Evolutionary conservation across 495 filamentous ascomycete genomes (phyloP), one percentile per base, ranked within the genome.

Genomic region (Chaetomium tenue): DNA sequence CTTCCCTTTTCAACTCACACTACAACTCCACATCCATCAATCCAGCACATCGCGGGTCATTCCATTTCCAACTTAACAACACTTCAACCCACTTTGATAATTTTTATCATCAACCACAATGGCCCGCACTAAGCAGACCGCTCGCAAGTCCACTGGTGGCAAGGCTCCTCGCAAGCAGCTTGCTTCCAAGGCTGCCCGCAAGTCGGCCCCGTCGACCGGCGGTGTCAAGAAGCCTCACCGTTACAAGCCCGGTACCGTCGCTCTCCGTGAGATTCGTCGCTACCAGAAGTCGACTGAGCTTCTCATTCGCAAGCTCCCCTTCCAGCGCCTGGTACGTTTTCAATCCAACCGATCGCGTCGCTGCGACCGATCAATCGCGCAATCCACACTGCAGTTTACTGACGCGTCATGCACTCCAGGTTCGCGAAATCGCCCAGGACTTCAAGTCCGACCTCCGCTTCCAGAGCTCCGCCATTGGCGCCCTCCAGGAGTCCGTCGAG

Each of bases 251-350:
- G 93, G 93, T 93, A 99, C 94, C 84, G 94, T 99, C 89, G 94
- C 94, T 93, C 94, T 99, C 74, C 94, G 94, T 93, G 94, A 99
- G 86, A 99, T 99, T 79, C 95, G 94, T 93, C 94, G 94, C 77
- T 99, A 99, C 89, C 94, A 99, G 88, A 99, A 99, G 88, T 97
- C 92, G 72, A 99, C 94, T 74, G 94, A 99, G 91, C 93, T 99
- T 66, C 81, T 99, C 74, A 99, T 99, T 88, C 94, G 94, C 88
- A 99, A 99, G 91, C 92, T 99, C 73, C 94, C 94, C 77, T 99
- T 99, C 91, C 94, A 99, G 88, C 95, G 94, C 84, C 86, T 99
- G 76, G 94, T 82, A 79, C 76, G 80, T 77, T 54, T 23, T 46
- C 22, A 4, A 25, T 33, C 5, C 5, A 8, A 33, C 3, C 11